Evolutionary conservation across 2,329 filamentous ascomycete species (phyloP).

Genomic region (Penicillium verrucosum): DNA sequence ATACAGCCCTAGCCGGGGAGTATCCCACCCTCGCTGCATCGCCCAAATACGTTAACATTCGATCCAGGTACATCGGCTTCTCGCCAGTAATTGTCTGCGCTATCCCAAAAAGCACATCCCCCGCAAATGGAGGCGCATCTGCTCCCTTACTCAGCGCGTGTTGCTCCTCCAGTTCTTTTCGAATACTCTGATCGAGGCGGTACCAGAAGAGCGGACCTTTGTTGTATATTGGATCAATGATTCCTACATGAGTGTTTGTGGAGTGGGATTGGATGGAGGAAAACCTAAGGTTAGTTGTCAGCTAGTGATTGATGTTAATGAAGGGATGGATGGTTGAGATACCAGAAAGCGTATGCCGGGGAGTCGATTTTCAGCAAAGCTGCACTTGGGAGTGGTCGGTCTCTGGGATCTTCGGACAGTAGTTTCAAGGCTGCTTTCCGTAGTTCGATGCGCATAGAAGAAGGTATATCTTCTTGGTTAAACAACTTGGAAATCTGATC

Average conservation of each 20-base stretch:
- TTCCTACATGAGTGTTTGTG: conserved; percentile 15
- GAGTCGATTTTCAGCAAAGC: conserved; percentile 20
- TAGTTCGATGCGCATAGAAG: conserved; percentile 17
- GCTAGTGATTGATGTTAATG: not conserved
- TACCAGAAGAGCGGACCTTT: conserved; percentile 31
- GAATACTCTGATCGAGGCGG: conserved; percentile 22
- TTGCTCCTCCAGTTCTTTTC: conserved; percentile 25
- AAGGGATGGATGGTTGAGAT: not conserved
- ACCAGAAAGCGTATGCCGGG: conserved; percentile 24
- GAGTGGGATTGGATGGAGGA: conserved; percentile 16
- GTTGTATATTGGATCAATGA: conserved; percentile 27
- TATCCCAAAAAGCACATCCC: conserved; percentile 27
- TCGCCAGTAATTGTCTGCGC: conserved; percentile 26
- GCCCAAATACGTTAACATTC: conserved; percentile 21
- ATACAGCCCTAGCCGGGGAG: conserved; percentile 26
- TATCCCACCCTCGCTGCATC: conserved; percentile 21
- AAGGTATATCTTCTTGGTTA: conserved; percentile 18
- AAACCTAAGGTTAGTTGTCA: conserved; percentile 12
- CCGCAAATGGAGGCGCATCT: conserved; percentile 11
- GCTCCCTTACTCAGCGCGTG: conserved; percentile 16
- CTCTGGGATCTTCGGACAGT: conserved; percentile 24
- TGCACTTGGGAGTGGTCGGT: conserved; percentile 18
- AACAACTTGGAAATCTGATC: conserved; percentile 15
- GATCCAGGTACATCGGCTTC: conserved; percentile 24
- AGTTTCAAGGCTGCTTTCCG: conserved; percentile 18